phyloP scores from a whole-genome alignment of 352 stramenopile genomes.

The Halophytophthora polymorphica region DNA sequence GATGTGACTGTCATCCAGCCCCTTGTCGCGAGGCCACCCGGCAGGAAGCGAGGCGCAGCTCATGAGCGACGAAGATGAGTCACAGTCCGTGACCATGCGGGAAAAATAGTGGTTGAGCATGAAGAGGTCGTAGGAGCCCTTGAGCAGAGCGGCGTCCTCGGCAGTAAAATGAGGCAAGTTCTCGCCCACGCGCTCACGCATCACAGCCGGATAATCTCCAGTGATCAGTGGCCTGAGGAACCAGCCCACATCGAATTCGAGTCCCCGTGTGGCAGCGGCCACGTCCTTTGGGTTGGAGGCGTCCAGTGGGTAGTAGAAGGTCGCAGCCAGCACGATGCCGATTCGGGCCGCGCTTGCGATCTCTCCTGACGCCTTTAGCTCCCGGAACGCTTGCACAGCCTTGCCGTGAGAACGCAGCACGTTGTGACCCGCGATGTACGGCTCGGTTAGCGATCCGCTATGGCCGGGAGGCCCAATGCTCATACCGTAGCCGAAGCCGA shows the following conservation, averaged over 20 bases:
- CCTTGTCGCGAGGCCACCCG: conserved; percentile 29
- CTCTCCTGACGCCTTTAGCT: conserved; percentile 19
- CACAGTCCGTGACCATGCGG: conserved; percentile 42
- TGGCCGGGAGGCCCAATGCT: conserved; percentile 35
- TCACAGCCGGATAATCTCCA: conserved; percentile 88
- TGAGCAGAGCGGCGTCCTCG: conserved; percentile 57
- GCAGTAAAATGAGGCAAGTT: conserved; percentile 84
- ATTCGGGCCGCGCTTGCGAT: conserved; percentile 47
- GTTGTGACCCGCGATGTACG: conserved; percentile 70
- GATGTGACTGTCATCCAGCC: conserved; percentile 30
- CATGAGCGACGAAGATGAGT: conserved; percentile 13
- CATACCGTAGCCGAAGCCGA: conserved; percentile 37
- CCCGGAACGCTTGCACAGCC: conserved; percentile 76
- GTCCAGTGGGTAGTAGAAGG: conserved; percentile 72
- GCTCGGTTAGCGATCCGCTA: conserved; percentile 19
- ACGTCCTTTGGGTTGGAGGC: conserved; percentile 30
- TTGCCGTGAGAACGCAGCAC: conserved; percentile 83
- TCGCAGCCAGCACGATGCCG: conserved; percentile 85
- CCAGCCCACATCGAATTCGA: conserved; percentile 88
- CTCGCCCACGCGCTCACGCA: conserved; percentile 67
- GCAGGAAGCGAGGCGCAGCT: conserved; percentile 16
- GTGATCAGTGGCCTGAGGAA: conserved; percentile 83
- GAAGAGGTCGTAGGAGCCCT: conserved; percentile 87
- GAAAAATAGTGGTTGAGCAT: conserved; percentile 93
- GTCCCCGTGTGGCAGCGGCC: conserved; percentile 61